Evolutionary conservation across 805 yeast genomes (phyloP).

Genomic region (Saccharomycopsis sp.): DNA sequence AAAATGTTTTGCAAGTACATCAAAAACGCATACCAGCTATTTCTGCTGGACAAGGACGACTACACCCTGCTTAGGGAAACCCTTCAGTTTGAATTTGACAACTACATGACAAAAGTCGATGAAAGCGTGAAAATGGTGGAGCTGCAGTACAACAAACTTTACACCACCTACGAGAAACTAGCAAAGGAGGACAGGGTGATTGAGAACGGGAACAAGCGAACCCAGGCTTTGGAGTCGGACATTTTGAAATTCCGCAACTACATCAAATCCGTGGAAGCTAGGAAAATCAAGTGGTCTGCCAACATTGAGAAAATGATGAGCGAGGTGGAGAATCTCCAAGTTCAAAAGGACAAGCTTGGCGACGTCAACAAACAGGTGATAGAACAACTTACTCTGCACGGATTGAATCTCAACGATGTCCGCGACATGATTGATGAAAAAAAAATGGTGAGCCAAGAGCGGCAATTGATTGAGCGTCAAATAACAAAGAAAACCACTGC

Average conservation of each 20-base stretch:
- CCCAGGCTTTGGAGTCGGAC: conserved; percentile 61
- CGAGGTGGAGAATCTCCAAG: conserved; percentile 41
- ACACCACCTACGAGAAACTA: conserved; percentile 33
- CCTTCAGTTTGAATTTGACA: conserved; percentile 47
- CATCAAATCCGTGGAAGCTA: conserved; percentile 54
- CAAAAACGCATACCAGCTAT: conserved; percentile 57
- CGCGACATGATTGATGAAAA: conserved; percentile 17
- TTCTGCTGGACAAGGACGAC: conserved; percentile 56
- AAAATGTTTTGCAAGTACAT: conserved; percentile 51
- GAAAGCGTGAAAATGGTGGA: conserved; percentile 36
- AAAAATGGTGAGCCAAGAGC: conserved; percentile 7
- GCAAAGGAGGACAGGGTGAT: conserved; percentile 38
- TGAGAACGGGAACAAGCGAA: conserved; percentile 45
- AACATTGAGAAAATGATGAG: conserved; percentile 46
- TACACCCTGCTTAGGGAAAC: conserved; percentile 45
- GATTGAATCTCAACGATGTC: conserved; percentile 31
- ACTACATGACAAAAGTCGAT: conserved; percentile 40
- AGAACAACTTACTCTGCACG: conserved; percentile 39
- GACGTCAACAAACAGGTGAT: conserved; percentile 35
- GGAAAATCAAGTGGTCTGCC: conserved; percentile 55
- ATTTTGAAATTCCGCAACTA: conserved; percentile 62
- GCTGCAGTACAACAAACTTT: conserved; percentile 33
- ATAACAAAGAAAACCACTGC: conserved; percentile 28
- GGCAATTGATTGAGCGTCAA: conserved; percentile 23
- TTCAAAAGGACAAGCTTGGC: conserved; percentile 35